Percentiles rank a stretch among this genome's conserved stretches.
These are phyloP conservation scores for Stagonosporopsis chrysanthemi DNA, from an alignment of 2,329 filamentous ascomycete genomes.

Conservation along the genomic window DNA sequence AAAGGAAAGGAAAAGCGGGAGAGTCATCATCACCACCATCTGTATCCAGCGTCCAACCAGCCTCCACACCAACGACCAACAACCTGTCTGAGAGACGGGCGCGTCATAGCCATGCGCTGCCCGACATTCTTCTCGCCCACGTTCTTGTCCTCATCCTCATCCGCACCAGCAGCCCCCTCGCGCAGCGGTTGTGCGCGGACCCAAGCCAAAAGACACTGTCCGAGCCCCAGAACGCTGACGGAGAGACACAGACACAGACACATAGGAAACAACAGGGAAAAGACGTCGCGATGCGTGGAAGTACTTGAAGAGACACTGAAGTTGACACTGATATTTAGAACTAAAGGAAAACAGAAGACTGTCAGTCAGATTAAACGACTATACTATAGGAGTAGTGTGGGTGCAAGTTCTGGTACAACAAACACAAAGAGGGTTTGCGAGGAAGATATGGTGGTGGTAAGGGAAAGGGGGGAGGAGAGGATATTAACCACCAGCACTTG, in stretches of 20 bases:
- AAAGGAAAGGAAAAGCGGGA: constrained; percentile 24
- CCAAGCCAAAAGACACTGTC: constrained; percentile 38
- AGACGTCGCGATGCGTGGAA: constrained; percentile 12
- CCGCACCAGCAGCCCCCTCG: no score
- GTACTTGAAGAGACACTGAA: constrained; percentile 8
- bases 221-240: constrained; percentile 37
- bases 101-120: no score
- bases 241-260: constrained; percentile 30
- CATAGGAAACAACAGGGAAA: constrained; percentile 44
- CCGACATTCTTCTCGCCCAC: no score
- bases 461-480: not conserved
- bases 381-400: constrained; percentile 9
- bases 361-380: constrained; percentile 44
- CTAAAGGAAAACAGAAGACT: constrained; percentile 37
- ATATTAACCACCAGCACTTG: constrained; percentile 38
- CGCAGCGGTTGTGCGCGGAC: constrained; percentile 30
- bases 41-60: constrained; percentile 29
- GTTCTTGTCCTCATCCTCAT: no score
- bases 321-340: constrained; percentile 17
- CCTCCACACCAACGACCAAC: constrained; percentile 26
- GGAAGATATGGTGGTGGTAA: constrained; percentile 19
- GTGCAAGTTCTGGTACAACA: constrained; percentile 15
- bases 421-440: constrained; percentile 18
- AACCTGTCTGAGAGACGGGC: constrained; percentile 24
- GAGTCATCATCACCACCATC: constrained; percentile 39